phyloP scores from a whole-genome alignment of 2,329 filamentous ascomycete genomes.

The Trichothecium sympodiale region DNA sequence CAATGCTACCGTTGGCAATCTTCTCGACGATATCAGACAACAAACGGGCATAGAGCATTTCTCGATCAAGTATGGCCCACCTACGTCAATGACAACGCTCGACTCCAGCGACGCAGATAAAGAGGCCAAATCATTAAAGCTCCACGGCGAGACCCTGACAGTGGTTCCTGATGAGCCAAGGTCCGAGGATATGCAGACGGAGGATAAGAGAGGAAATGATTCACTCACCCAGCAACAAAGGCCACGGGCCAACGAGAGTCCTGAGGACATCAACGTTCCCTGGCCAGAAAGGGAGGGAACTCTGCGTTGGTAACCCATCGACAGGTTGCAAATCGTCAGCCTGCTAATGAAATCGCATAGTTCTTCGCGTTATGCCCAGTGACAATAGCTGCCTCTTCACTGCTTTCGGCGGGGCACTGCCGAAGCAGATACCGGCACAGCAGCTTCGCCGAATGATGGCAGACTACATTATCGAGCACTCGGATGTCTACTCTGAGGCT shows the following conservation, averaged over 20 bases:
- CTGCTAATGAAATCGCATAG: conserved; percentile 23
- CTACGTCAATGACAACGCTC: conserved; percentile 53
- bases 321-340: too few species aligned
- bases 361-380: conserved; percentile 90
- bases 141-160: conserved; percentile 39
- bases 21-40: conserved; percentile 48
- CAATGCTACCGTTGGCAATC: conserved; percentile 50
- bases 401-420: conserved; percentile 72
- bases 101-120: conserved; percentile 26
- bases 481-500: conserved; percentile 61
- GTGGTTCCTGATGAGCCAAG: conserved; percentile 29
- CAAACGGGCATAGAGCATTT: conserved; percentile 57
- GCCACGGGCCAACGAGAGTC: conserved; percentile 6
- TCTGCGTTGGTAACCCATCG: conserved; percentile 26
- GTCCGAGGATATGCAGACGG: conserved; percentile 7
- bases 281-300: conserved; percentile 40
- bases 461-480: conserved; percentile 63
- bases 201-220: neutral
- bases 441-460: conserved; percentile 68
- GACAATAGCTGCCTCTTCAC: conserved; percentile 94
- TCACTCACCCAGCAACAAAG: neutral
- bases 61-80: conserved; percentile 76
- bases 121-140: conserved; percentile 31
- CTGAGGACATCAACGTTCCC: conserved; percentile 27
- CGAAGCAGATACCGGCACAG: conserved; percentile 36